These are phyloP conservation scores for Nakazawaea holstii DNA, from an alignment of 805 yeast species.

Conservation along the genomic window DNA sequence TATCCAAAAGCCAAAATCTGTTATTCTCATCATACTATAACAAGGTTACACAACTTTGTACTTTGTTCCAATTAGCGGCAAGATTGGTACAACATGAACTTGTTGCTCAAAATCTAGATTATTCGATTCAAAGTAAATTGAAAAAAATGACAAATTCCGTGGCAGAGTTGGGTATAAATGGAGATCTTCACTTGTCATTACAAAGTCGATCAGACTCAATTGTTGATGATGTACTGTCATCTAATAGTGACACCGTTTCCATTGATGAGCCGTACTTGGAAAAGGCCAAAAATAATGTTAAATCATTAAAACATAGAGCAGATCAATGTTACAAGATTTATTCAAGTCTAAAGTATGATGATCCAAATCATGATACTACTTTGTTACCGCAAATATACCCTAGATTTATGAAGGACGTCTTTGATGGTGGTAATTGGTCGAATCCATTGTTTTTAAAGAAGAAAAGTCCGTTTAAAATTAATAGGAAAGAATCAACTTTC, in stretches of 20 bases:
- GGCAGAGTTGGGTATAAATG: slow-evolving; percentile 61
- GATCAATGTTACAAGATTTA: slow-evolving; percentile 15
- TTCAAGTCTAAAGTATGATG: slow-evolving; percentile 13
- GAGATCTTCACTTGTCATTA: slow-evolving; percentile 47
- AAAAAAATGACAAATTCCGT: slow-evolving; percentile 48
- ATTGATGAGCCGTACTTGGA: slow-evolving; percentile 13
- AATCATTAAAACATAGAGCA: slow-evolving; percentile 16
- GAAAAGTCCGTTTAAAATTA: slow-evolving; percentile 10
- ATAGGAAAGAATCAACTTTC: neutral
- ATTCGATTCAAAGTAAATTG: slow-evolving; percentile 41
- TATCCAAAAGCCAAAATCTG: slow-evolving; percentile 44
- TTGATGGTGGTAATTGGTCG: slow-evolving; percentile 77
- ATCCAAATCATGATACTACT: slow-evolving; percentile 13
- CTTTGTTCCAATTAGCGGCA: slow-evolving; percentile 48
- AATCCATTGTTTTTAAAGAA: slow-evolving; percentile 49
- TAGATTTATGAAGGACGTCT: slow-evolving; percentile 57
- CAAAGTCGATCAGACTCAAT: slow-evolving; percentile 4
- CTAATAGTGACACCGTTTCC: neutral
- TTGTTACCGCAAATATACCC: slow-evolving; percentile 64
- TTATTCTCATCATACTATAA: slow-evolving; percentile 51
- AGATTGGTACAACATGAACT: slow-evolving; percentile 51
- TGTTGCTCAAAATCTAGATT: slow-evolving; percentile 38
- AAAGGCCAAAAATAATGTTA: slow-evolving; percentile 20
- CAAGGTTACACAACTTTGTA: slow-evolving; percentile 45
- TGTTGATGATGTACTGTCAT: neutral